Evolutionary conservation across 805 yeast species (phyloP), one percentile per base, ranked within the genome.

Genomic region (Blastobotrys americana): DNA sequence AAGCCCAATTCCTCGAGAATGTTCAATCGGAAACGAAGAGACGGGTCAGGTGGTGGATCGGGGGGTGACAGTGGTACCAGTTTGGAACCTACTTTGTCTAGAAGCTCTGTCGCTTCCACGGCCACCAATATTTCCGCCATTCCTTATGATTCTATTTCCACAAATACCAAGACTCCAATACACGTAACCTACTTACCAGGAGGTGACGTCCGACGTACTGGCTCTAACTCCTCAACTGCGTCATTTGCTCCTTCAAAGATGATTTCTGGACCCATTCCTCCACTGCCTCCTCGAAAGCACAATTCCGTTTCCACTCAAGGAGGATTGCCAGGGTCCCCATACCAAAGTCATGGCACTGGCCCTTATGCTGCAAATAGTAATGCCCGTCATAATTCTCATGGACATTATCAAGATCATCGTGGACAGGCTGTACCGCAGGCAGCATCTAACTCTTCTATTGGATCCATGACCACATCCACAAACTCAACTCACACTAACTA

Each of bases 181-280:
- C 48, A 44, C 5, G 58, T 55, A 25, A 42, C 49, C 20, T 51
- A 55, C 34, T 43, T 55, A n/a, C 57, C 59, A 1, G 52, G 52
- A 1, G 41, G 34, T 13, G 45, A 34, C 27, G 19, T 19, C 19
- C 41, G 23, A 17, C 37, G 35, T 21, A 31, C 38, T 18, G 35
- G 50, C 20, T n/a, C 47, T 15, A 46, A 38, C 37, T 31, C 48
- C 18, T 27, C 22, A n/a, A 20, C 28, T n/a, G 40, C 46, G 19
- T 33, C 46, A 13, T 53, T 55, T 39, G 47, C 48, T 22, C 58
- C 59, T 8, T 45, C 50, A 17, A 44, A 56, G 15, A 39, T 43
- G 21, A 55, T 55, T 10, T 39, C 49, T 3, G 56, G 56, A 5
- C 60, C 60, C 2, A 56, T 56, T 9, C 60, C 60, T 5, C 59